Base-by-base conservation (phyloP, 2,329 filamentous ascomycete species). In the Phaeosphaeria sp. region DNA sequence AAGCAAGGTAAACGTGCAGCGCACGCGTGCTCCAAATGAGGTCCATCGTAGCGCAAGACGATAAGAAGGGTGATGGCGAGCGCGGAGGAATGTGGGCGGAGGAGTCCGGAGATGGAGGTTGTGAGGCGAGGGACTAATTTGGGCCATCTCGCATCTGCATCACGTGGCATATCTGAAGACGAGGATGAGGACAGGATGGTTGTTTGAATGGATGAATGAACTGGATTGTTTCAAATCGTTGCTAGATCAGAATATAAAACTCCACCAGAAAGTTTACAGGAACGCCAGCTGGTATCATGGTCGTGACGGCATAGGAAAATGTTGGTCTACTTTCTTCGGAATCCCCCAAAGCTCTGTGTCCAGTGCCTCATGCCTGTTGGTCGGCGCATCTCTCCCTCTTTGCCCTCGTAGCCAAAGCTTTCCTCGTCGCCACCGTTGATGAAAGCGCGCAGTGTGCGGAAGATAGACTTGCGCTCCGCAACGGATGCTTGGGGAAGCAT, bases 361-460 rank as follows among this genome's bases (percentile, higher is more conserved):
- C 73, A 77, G 54, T 75, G 68, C 49, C 68, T 66, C 64, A 65
- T 69, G 2, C 74, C 74, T 51, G 56, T 60, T 5, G 74, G 75
- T 42, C 72, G 64, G 18, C 73, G 61, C 64, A 76, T 36, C 52
- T 75, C 69, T 41, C 63, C 47, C 58, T 76, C 74, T 30, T 75
- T 76, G 6, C 74, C 74, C 49, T 75, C 74, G 43, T 75, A 75
- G 2, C 69, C 73, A 49, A 72, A 72, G 22, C 65, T 62, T 47
- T 66, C 62, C 7, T 58, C 58, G 41, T 69, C 64, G 1, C 58
- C 43, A 7, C 69, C 59, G 50, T 62, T 58, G 43, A 77, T 62
- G 7, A 73, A 50, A 1, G 62, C 65, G 46, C 67, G 63, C 7
- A 77, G 52, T 27, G 60, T 67, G 6, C 63, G 58, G 42, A 67